Conservation (phyloP, 2,329 filamentous ascomycete genomes). For the Sporothrix euskadiensis region DNA sequence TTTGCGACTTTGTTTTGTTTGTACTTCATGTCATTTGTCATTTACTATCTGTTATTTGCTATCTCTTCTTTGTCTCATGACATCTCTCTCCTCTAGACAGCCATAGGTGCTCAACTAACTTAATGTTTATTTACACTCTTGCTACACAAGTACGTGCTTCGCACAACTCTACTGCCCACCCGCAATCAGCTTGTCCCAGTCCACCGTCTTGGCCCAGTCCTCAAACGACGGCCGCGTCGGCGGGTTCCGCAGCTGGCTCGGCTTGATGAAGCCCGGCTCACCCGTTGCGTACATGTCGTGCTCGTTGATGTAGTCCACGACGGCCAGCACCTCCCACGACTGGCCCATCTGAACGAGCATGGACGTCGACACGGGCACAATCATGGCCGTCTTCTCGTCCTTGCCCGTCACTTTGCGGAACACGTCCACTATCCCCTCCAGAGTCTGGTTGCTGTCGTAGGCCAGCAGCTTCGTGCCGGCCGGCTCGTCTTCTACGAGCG, state of each 20-base stretch:
- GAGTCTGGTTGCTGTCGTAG: background rate
- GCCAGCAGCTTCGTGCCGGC: background rate
- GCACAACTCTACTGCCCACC: background rate
- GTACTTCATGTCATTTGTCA: background rate
- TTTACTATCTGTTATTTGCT: background rate
- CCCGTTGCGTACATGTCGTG: background rate
- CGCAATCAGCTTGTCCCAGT: slow-evolving; percentile 4
- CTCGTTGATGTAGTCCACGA: background rate
- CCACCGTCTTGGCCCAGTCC: background rate
- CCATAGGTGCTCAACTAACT: background rate
- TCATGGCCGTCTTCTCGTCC: background rate
- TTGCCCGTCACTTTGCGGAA: background rate
- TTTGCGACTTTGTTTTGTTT: background rate
- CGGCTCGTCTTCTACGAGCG: background rate
- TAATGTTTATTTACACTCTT: background rate
- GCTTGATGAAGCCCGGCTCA: background rate
- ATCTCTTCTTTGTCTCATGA: background rate
- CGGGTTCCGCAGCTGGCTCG: background rate
- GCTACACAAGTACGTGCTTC: background rate
- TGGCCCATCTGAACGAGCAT: background rate
- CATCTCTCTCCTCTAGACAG: slow-evolving; percentile 2
- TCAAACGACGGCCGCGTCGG: background rate
- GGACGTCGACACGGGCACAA: background rate
- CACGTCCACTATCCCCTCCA: background rate
- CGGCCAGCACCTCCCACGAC: background rate